Percentiles rank a stretch among this genome's conserved stretches.
phyloP scores from a whole-genome alignment of 768 basidiomycete species.

The Leccinum imitatum region DNA sequence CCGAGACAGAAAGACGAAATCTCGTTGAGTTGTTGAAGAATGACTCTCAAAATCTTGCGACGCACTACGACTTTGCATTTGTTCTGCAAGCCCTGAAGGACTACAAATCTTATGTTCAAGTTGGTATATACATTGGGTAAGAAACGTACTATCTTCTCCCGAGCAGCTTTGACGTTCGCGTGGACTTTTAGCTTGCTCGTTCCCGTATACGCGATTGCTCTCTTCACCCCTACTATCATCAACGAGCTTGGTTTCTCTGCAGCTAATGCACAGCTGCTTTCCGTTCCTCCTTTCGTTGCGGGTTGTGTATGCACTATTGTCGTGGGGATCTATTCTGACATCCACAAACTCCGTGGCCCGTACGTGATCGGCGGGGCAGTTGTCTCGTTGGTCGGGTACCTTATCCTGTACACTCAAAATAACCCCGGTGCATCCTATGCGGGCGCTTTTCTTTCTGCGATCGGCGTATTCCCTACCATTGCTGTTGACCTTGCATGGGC shows the following conservation, averaged over 20 bases:
- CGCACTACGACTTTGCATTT: slow-evolving; percentile 43
- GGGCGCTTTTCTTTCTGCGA: slow-evolving; percentile 49
- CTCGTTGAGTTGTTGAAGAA: slow-evolving; percentile 38
- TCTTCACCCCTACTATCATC: slow-evolving; percentile 54
- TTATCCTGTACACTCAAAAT: slow-evolving; percentile 42
- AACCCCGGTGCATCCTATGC: slow-evolving; percentile 36
- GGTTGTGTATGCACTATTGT: slow-evolving; percentile 45
- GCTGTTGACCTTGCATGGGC: slow-evolving; percentile 53
- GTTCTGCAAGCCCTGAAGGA: slow-evolving; percentile 48
- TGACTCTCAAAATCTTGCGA: slow-evolving; percentile 43
- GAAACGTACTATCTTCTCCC: slow-evolving; percentile 1
- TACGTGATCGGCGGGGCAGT: slow-evolving; percentile 44
- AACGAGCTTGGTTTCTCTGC: slow-evolving; percentile 50
- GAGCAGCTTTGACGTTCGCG: background rate
- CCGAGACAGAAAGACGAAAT: slow-evolving; percentile 38
- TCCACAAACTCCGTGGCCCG: slow-evolving; percentile 44
- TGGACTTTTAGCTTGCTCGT: slow-evolving; percentile 37
- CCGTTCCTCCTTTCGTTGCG: slow-evolving; percentile 48
- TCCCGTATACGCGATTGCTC: slow-evolving; percentile 48
- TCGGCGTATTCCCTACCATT: slow-evolving; percentile 53
- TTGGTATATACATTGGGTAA: slow-evolving; percentile 42
- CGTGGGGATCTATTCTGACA: slow-evolving; percentile 44
- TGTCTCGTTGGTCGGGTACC: slow-evolving; percentile 51
- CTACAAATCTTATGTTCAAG: slow-evolving; percentile 38
- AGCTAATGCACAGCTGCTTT: slow-evolving; percentile 49